These are phyloP conservation scores for Creolimax fragrantissima DNA, from an alignment of 78 protist species.

Conservation along the genomic window DNA sequence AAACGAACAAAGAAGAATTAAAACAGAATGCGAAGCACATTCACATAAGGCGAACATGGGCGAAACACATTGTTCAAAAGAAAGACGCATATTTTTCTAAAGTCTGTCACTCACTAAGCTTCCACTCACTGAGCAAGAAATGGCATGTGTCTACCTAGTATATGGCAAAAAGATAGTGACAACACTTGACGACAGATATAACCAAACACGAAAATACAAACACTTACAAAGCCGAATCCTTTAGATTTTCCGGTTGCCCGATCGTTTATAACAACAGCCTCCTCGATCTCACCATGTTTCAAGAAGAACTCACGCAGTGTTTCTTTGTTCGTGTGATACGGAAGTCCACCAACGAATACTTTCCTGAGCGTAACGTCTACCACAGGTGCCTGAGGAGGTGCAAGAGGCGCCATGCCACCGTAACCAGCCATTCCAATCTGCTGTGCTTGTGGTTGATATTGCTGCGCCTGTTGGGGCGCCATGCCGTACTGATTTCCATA, in stretches of 20 bases:
- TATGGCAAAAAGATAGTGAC: too few relatives aligned
- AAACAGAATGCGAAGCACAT: too few relatives aligned
- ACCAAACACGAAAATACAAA: background rate
- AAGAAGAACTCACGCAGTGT: background rate
- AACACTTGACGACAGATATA: background rate
- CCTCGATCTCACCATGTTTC: background rate
- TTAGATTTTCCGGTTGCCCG: background rate
- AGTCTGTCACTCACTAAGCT: too few relatives aligned
- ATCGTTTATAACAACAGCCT: background rate
- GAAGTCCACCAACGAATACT: background rate
- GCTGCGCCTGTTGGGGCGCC: background rate
- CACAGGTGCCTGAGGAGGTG: background rate
- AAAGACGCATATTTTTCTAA: too few relatives aligned
- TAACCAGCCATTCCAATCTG: background rate
- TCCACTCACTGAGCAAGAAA: too few relatives aligned
- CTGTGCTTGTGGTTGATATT: background rate
- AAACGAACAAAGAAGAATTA: too few relatives aligned
- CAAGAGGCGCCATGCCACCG: background rate
- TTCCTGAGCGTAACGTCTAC: background rate
- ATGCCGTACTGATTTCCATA: background rate
- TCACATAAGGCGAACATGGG: too few relatives aligned
- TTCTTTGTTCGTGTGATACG: background rate
- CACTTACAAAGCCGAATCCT: slow-evolving; percentile 2
- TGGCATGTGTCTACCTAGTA: too few relatives aligned
- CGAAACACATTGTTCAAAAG: too few relatives aligned